phyloP scores from a whole-genome alignment of 805 yeast species.

The Suhomyces pyralidae region DNA sequence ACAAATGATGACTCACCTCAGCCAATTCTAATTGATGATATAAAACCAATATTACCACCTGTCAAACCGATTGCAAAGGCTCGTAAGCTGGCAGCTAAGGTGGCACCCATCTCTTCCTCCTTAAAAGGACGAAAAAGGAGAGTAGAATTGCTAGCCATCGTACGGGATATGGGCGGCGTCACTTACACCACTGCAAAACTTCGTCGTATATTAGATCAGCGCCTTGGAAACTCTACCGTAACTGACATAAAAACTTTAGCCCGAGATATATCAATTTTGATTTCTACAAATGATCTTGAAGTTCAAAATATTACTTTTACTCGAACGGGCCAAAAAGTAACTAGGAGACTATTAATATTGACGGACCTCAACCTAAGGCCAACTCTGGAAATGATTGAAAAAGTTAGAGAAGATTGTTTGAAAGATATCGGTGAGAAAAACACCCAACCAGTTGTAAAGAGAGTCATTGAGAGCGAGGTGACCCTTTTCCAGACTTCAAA shows the following conservation, averaged over 20 bases:
- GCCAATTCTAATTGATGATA: slow-evolving; percentile 6
- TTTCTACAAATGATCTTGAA: slow-evolving; percentile 20
- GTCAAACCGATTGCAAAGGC: neutral
- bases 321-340: slow-evolving; percentile 25
- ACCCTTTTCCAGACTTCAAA: slow-evolving; percentile 14
- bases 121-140: slow-evolving; percentile 31
- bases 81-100: neutral
- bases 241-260: slow-evolving; percentile 41
- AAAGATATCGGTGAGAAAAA: slow-evolving; percentile 21
- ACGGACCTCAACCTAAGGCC: slow-evolving; percentile 28
- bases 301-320: slow-evolving; percentile 21
- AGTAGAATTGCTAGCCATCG: slow-evolving; percentile 24
- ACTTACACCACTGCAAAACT: slow-evolving; percentile 31
- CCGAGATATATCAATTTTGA: slow-evolving; percentile 33
- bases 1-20: neutral
- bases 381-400: slow-evolving; percentile 24
- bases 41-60: slow-evolving; percentile 11
- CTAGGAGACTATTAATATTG: slow-evolving; percentile 31
- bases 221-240: slow-evolving; percentile 22
- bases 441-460: slow-evolving; percentile 11
- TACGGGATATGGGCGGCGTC: slow-evolving; percentile 39
- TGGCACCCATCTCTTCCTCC: slow-evolving; percentile 10
- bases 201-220: slow-evolving; percentile 30
- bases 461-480: slow-evolving; percentile 29
- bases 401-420: slow-evolving; percentile 22